A percentile compares a stretch with the other conserved stretches of the same genome.
phyloP scores from a whole-genome alignment of 2,329 filamentous ascomycete genomes.

The Alternaria metachromatica region DNA sequence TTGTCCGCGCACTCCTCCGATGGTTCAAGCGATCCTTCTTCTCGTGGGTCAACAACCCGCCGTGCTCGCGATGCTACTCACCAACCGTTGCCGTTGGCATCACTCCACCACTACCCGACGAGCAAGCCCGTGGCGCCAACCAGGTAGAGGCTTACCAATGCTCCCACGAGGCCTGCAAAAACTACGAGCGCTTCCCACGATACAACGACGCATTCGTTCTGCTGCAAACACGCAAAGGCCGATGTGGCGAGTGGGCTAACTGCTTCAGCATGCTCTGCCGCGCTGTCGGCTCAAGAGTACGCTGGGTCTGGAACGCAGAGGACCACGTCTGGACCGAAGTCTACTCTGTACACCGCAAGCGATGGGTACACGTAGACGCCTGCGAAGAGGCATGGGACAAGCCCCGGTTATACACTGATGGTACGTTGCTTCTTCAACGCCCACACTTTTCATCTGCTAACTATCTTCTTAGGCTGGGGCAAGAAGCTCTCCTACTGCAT shows the following conservation, averaged over 20 bases:
- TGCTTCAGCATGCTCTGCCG: constrained; percentile 99
- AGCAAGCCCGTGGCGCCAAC: constrained; percentile 84
- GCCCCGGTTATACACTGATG: constrained; percentile 88
- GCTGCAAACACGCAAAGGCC: constrained; percentile 82
- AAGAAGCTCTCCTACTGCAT: constrained; percentile 98
- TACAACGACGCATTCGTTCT: constrained; percentile 96
- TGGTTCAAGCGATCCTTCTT: constrained; percentile 98
- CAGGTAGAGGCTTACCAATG: constrained; percentile 92
- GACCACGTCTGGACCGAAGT: constrained; percentile 98
- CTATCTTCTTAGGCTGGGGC: constrained; percentile 70
- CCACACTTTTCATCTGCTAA: constrained; percentile 13
- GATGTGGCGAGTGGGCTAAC: constrained; percentile 96
- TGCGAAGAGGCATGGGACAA: constrained; percentile 97
- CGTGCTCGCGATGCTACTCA: constrained; percentile 80
- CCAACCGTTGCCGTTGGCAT: constrained; percentile 84
- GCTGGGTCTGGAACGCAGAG: constrained; percentile 98
- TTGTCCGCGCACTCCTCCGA: constrained; percentile 85
- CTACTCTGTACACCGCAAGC: constrained; percentile 89
- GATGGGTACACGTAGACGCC: constrained; percentile 96
- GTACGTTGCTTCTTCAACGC: constrained; percentile 51
- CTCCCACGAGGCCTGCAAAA: constrained; percentile 74
- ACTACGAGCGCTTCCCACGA: constrained; percentile 87
- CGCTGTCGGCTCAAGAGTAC: constrained; percentile 85
- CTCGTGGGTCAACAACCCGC: constrained; percentile 94
- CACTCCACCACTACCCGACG: constrained; percentile 84